Evolutionary conservation across 805 yeast genomes (phyloP).

Genomic region (Pichia phayaonensis): DNA sequence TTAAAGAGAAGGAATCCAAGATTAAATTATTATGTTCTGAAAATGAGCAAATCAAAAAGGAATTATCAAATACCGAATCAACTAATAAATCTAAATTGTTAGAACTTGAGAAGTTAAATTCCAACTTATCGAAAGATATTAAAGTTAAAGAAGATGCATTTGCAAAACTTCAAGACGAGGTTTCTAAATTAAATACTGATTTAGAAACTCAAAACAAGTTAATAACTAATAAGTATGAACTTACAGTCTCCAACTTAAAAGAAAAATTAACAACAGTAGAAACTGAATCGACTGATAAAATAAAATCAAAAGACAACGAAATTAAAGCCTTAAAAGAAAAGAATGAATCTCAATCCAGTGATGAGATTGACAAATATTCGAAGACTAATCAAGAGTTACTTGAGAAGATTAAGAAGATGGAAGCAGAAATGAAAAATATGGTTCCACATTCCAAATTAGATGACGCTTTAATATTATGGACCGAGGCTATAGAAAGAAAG

Average conservation of each 20-base stretch:
- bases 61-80: background rate
- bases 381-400: background rate
- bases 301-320: background rate
- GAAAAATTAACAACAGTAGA: background rate
- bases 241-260: background rate
- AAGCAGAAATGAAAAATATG: slow-evolving; percentile 3
- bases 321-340: background rate
- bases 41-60: background rate
- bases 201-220: background rate
- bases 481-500: slow-evolving; percentile 9
- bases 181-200: background rate
- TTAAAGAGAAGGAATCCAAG: background rate
- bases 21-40: background rate
- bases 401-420: background rate
- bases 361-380: background rate
- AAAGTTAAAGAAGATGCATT: background rate
- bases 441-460: slow-evolving; percentile 9
- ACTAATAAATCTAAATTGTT: background rate
- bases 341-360: background rate
- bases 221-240: background rate
- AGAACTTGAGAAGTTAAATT: background rate
- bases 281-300: too few relatives aligned
- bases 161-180: background rate
- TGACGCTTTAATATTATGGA: slow-evolving; percentile 12
- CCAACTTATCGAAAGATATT: background rate